A percentile compares a stretch with the other conserved stretches of the same genome.
These are phyloP conservation scores for Ceratocystis alfenasii DNA, from an alignment of 2,329 filamentous ascomycete genomes.

Conservation along the genomic window DNA sequence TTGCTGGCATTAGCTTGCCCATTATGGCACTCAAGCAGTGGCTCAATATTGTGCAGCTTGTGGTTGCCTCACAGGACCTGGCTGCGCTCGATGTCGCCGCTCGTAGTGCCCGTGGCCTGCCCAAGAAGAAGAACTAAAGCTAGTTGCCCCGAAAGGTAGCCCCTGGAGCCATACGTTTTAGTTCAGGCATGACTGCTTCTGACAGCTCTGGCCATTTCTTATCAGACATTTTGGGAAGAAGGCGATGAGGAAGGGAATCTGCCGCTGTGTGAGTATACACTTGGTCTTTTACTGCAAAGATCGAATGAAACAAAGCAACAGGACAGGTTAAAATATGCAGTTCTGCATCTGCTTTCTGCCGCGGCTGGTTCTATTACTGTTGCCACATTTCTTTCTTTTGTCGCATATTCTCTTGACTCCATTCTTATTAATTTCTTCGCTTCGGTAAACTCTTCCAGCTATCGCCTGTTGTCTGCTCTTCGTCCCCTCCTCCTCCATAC, in stretches of 20 bases:
- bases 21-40: constrained; percentile 86
- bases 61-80: constrained; percentile 84
- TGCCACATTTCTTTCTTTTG: neutral
- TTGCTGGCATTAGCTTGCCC: constrained; percentile 68
- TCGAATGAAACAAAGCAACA: neutral
- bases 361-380: neutral
- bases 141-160: too few species aligned
- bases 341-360: neutral
- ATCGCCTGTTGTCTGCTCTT: neutral
- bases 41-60: constrained; percentile 86
- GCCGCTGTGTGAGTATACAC: neutral
- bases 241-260: neutral
- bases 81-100: constrained; percentile 75
- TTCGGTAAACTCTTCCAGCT: too few species aligned
- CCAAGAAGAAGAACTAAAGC: constrained; percentile 33
- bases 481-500: neutral
- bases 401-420: neutral
- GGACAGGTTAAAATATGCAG: neutral
- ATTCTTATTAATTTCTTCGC: constrained; percentile 8
- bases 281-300: neutral
- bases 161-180: neutral
- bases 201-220: neutral
- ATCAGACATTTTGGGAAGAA: neutral
- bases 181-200: neutral
- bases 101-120: constrained; percentile 43